Base-by-base conservation (phyloP, 2,329 filamentous ascomycete genomes). In the Nemania serpens region DNA sequence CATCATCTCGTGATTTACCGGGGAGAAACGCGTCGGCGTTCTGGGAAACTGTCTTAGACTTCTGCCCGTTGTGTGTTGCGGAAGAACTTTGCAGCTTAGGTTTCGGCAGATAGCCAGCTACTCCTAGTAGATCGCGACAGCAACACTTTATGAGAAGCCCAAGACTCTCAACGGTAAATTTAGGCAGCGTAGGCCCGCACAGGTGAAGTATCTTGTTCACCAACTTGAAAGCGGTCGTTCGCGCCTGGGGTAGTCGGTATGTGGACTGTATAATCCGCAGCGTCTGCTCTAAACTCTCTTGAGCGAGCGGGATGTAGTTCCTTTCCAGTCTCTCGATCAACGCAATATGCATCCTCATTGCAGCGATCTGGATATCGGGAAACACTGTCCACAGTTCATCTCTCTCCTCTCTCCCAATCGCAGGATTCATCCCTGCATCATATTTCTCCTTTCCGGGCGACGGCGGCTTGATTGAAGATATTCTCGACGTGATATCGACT, bases 361-460 rank as follows among this genome's bases (percentile, higher is more conserved):
- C 84, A 13, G 89, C 86, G 13, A 87, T 76, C 70, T 97, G 92
- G 41, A 97, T 84, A 10, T 84, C 81, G 4, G 93, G 91, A 11
- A 97, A 81, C 17, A 85, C 80, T 48, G 83, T 78, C 85, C 90
- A 93, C 3, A 97, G 81, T 46, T 88, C 85, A 55, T 96, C 91
- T 62, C 89, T 88, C 75, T 97, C 94, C 51, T 96, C 91, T 62
- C 89, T 85, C 34, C 87, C 83, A 64, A 95, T 85, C 64, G 91
- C 88, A 7, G 87, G 81, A 68, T 93, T 93, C 61, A 88, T 80
- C 62, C 86, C 75, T 1, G 78, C 80, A 66, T 80, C 79, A 18
- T 74, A 75, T 61, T 80, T 81, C 62, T 74, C 77, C 71, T 70
- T 81, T 66, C 50, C 76, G 67, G 69, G 81, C 58, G 66, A 84